phyloP scores from a whole-genome alignment of 1,139 yeast species.

The Kodamaea plutei region DNA sequence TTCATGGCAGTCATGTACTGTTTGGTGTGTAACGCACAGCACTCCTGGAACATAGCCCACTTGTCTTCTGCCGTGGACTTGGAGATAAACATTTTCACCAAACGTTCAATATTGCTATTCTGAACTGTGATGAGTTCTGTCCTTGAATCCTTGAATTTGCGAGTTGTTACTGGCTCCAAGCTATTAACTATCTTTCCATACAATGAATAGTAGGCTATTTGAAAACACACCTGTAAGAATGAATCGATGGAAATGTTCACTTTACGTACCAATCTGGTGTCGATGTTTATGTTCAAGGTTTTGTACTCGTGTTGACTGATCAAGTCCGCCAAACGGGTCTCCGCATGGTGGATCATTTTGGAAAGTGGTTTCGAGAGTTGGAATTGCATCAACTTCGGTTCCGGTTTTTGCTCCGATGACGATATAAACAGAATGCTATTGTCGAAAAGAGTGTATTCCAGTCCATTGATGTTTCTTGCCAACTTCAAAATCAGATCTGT shows the following conservation, averaged over 20 bases:
- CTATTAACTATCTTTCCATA: conserved; percentile 68
- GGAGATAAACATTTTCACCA: conserved; percentile 60
- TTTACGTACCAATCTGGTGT: conserved; percentile 44
- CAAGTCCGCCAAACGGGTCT: conserved; percentile 71
- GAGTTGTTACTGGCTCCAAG: conserved; percentile 70
- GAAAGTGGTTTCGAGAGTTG: conserved; percentile 43
- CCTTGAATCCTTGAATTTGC: conserved; percentile 62
- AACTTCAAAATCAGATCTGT: conserved; percentile 70
- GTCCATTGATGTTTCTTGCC: conserved; percentile 67
- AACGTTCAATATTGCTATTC: conserved; percentile 45
- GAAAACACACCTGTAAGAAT: conserved; percentile 62
- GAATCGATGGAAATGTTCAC: conserved; percentile 61
- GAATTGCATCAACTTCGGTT: conserved; percentile 41
- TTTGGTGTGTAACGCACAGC: conserved; percentile 49
- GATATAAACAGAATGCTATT: conserved; percentile 31
- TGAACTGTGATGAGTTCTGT: conserved; percentile 68
- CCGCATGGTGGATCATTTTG: conserved; percentile 60
- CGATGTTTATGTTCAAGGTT: conserved; percentile 38
- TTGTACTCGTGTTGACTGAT: conserved; percentile 66
- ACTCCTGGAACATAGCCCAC: conserved; percentile 49
- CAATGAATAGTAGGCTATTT: conserved; percentile 66
- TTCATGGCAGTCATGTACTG: conserved; percentile 50
- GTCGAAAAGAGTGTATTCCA: conserved; percentile 65
- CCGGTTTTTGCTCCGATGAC: conserved; percentile 44
- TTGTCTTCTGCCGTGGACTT: conserved; percentile 43